Evolutionary conservation across 164 flowering plant species (phyloP).

Genomic region (Vitis vinifera): ASM3070453v1 NC_081814.1:11359501-11360000

Average conservation of each 20-base stretch:
- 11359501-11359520: not conserved
- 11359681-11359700: not conserved
- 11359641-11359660: not conserved
- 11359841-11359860: no score
- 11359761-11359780: no score
- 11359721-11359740: not conserved
- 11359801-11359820: no score
- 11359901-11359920: no score
- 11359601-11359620: not conserved
- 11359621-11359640: not conserved
- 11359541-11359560: not conserved
- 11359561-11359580: not conserved
- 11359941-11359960: no score
- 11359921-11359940: no score
- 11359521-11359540: not conserved
- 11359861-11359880: no score
- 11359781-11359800: no score
- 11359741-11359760: not conserved
- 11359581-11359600: not conserved
- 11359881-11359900: no score
- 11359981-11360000: no score
- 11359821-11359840: no score
- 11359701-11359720: not conserved
- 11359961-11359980: no score
- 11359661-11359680: not conserved